A percentile compares a stretch with the other conserved stretches of the same genome.
Evolutionary conservation across 2,329 filamentous ascomycete species (phyloP).

Genomic region (Arthrobotrys entomopaga): DNA sequence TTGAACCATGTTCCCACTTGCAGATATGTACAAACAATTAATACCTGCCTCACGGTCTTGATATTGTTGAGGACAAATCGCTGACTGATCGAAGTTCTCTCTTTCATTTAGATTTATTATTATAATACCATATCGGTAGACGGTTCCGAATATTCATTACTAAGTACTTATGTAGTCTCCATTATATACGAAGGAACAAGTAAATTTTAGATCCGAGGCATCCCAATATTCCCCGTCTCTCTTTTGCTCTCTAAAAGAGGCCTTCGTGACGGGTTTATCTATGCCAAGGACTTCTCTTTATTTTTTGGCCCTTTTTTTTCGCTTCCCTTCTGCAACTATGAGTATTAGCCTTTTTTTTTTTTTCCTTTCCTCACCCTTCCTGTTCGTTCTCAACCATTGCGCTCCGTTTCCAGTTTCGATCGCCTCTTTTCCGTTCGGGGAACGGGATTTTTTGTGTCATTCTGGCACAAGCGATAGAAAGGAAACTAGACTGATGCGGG

Average conservation of each 20-base stretch:
- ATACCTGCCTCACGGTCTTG: background rate
- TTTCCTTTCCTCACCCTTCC: background rate
- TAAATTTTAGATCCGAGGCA: background rate
- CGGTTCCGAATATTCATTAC: constrained; percentile 16
- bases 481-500: constrained; percentile 32
- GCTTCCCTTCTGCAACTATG: too few relatives aligned
- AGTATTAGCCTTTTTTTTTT: too few relatives aligned
- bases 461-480: constrained; percentile 10
- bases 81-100: constrained; percentile 19
- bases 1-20: constrained; percentile 50
- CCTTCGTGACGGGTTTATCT: constrained; percentile 42
- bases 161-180: background rate
- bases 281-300: constrained; percentile 9
- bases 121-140: constrained; percentile 18
- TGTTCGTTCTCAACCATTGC: constrained; percentile 3
- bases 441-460: constrained; percentile 35
- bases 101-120: background rate
- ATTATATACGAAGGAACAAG: background rate
- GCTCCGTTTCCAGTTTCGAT: constrained; percentile 10
- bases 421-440: constrained; percentile 9
- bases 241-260: constrained; percentile 1
- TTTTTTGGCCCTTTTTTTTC: too few relatives aligned
- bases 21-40: background rate
- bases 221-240: constrained; percentile 14
- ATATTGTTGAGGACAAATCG: constrained; percentile 17